phyloP scores from a whole-genome alignment of 2,329 filamentous ascomycete species.

The Scedosporium minutisporum region DNA sequence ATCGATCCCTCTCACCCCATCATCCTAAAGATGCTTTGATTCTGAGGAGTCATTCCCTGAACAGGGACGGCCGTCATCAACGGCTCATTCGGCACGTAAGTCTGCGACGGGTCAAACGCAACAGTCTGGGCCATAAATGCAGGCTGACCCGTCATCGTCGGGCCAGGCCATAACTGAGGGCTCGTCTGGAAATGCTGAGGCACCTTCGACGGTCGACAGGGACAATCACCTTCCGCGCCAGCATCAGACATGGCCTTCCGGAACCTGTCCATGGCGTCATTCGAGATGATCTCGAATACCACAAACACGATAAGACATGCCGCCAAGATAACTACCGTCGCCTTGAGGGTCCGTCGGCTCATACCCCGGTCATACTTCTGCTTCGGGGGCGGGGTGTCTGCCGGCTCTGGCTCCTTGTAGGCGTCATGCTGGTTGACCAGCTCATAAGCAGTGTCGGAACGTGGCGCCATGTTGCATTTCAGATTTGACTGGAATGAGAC shows the following conservation, averaged over 20 bases:
- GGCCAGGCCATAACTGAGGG: slow-evolving; percentile 51
- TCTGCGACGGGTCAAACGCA: slow-evolving; percentile 52
- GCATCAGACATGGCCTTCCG: not conserved
- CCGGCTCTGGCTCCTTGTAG: not conserved
- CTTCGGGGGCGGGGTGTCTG: not conserved
- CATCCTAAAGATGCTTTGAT: slow-evolving; percentile 59
- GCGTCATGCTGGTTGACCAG: slow-evolving; percentile 3
- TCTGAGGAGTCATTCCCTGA: slow-evolving; percentile 42
- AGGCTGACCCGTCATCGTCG: slow-evolving; percentile 58
- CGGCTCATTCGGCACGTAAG: slow-evolving; percentile 59
- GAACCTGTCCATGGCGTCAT: slow-evolving; percentile 2
- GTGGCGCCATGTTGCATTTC: not conserved
- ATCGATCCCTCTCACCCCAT: slow-evolving; percentile 40
- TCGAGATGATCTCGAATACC: slow-evolving; percentile 5
- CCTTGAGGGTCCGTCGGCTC: slow-evolving; percentile 2
- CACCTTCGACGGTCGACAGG: slow-evolving; percentile 28
- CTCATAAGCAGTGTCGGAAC: slow-evolving; percentile 1
- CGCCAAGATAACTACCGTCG: not conserved
- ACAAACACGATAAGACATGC: slow-evolving; percentile 4
- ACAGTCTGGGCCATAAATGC: slow-evolving; percentile 66
- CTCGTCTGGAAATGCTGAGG: slow-evolving; percentile 56
- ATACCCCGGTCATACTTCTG: not conserved
- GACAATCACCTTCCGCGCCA: slow-evolving; percentile 12
- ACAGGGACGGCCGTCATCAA: slow-evolving; percentile 64
- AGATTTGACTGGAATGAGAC: not conserved